A percentile compares a stretch with the other conserved stretches of the same genome.
These are phyloP conservation scores for Aechmea fasciata DNA, from an alignment of 176 grass and related monocot genomes.

Conservation along the genomic window DNA sequence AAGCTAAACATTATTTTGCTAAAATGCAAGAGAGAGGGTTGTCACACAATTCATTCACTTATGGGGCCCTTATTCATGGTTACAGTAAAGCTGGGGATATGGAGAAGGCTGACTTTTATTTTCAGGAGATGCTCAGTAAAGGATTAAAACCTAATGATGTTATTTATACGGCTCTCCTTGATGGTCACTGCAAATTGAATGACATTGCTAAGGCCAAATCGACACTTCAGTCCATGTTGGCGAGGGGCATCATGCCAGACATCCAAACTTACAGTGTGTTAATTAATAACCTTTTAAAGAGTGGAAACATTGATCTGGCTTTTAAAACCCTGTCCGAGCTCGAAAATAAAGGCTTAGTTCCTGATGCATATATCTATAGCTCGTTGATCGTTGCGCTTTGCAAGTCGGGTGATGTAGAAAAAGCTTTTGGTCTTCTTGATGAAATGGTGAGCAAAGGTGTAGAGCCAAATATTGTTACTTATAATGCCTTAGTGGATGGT, in stretches of 20 bases:
- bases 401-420: slow-evolving; percentile 37
- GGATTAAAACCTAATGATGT: slow-evolving; percentile 46
- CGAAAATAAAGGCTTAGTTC: slow-evolving; percentile 43
- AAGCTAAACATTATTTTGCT: slow-evolving; percentile 39
- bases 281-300: slow-evolving; percentile 46
- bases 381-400: slow-evolving; percentile 58
- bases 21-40: slow-evolving; percentile 52
- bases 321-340: slow-evolving; percentile 50
- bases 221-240: slow-evolving; percentile 49
- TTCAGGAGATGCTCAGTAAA: slow-evolving; percentile 34
- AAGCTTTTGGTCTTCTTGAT: slow-evolving; percentile 50
- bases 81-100: slow-evolving; percentile 44
- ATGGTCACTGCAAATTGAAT: slow-evolving; percentile 43
- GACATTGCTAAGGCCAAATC: slow-evolving; percentile 39
- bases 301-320: slow-evolving; percentile 43
- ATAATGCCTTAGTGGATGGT: slow-evolving; percentile 51
- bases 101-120: slow-evolving; percentile 51
- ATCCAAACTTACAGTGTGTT: slow-evolving; percentile 41
- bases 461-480: slow-evolving; percentile 46
- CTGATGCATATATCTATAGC: slow-evolving; percentile 56
- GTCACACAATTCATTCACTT: slow-evolving; percentile 54
- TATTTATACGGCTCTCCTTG: slow-evolving; percentile 51
- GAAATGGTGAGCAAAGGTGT: slow-evolving; percentile 59
- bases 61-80: slow-evolving; percentile 48
- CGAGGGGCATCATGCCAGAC: slow-evolving; percentile 25